These are phyloP conservation scores for Urochloa ruziziensis DNA, from an alignment of 176 grass and related monocot genomes.

Conservation along the genomic window DNA sequence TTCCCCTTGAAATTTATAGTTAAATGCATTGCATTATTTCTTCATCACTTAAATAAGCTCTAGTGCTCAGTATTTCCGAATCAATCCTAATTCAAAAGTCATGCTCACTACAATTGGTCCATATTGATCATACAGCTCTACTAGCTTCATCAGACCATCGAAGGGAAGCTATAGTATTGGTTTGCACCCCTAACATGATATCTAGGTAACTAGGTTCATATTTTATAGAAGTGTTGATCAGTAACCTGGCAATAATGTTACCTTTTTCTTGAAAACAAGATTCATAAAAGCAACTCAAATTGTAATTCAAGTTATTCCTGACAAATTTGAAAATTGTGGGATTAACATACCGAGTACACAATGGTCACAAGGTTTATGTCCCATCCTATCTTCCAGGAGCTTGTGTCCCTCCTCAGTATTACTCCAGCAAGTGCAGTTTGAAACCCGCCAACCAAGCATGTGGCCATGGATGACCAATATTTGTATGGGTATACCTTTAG, in stretches of 20 bases:
- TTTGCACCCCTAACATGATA: neutral
- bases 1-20: neutral
- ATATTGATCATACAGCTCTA: neutral
- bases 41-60: neutral
- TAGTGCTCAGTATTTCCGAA: neutral
- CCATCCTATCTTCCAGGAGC: slow-evolving; percentile 52
- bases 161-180: neutral
- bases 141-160: neutral
- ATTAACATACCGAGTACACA: slow-evolving; percentile 55
- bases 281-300: too few relatives aligned
- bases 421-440: slow-evolving; percentile 44
- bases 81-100: neutral
- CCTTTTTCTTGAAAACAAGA: too few relatives aligned
- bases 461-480: slow-evolving; percentile 60
- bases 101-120: too few relatives aligned
- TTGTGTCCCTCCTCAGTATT: slow-evolving; percentile 45
- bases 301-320: too few relatives aligned
- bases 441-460: slow-evolving; percentile 54
- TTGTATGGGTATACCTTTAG: slow-evolving; percentile 66
- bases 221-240: neutral
- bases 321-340: too few relatives aligned
- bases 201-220: too few relatives aligned
- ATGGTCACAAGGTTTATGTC: slow-evolving; percentile 50
- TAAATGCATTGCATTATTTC: neutral
- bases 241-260: too few relatives aligned